Evolutionary conservation across 179 eudicot species (phyloP).

Genomic region (Beta corolliflora): DNA sequence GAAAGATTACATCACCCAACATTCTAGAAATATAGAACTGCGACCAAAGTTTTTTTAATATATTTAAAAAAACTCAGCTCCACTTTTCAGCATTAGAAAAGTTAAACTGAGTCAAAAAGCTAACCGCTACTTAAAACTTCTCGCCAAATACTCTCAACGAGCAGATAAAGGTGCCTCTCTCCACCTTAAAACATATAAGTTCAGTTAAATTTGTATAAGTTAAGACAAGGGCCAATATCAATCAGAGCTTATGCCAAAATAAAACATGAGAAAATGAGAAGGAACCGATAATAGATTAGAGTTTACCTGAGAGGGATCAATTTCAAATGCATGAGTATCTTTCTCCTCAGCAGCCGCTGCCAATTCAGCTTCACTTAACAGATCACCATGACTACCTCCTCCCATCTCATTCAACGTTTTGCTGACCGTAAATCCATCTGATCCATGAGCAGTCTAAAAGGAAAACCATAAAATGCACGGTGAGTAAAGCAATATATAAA

Average conservation of each 20-base stretch:
- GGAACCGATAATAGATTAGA: neutral
- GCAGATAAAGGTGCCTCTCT: too few relatives aligned
- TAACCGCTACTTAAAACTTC: neutral
- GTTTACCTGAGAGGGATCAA: slow-evolving; percentile 80
- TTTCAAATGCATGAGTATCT: slow-evolving; percentile 93
- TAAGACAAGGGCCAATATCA: too few relatives aligned
- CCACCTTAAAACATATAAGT: too few relatives aligned
- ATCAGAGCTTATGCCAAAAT: neutral
- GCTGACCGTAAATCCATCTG: slow-evolving; percentile 66
- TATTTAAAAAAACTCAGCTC: neutral
- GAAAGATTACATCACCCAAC: neutral
- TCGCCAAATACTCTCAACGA: too few relatives aligned
- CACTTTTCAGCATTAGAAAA: neutral
- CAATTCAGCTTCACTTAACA: slow-evolving; percentile 84
- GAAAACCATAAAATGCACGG: neutral
- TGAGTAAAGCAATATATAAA: neutral
- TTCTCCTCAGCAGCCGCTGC: slow-evolving; percentile 98
- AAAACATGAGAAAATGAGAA: neutral
- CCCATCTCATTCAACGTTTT: slow-evolving; percentile 63
- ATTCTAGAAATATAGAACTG: neutral
- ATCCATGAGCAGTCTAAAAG: slow-evolving; percentile 56
- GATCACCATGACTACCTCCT: slow-evolving; percentile 64
- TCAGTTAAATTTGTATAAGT: too few relatives aligned
- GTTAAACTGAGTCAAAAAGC: neutral
- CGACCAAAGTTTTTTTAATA: too few relatives aligned